Conservation (phyloP, 2,329 filamentous ascomycete genomes). For the Scedosporium boydii region DNA sequence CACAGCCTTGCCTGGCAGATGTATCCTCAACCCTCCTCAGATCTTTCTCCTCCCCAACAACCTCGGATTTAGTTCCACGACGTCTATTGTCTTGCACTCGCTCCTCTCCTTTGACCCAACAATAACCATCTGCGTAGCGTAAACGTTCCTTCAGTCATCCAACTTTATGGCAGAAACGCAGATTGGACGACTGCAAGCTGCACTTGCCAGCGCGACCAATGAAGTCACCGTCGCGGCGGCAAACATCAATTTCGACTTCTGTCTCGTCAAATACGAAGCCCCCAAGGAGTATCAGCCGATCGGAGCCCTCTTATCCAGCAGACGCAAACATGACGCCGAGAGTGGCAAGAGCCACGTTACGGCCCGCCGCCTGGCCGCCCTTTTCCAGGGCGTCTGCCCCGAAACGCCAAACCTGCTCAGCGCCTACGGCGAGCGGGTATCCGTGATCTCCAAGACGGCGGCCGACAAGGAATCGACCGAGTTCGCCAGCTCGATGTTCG, state of each 20-base stretch:
- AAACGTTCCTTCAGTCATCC: neutral
- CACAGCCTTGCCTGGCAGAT: too few relatives aligned
- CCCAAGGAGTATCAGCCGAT: constrained; percentile 20
- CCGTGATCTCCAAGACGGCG: constrained; percentile 16
- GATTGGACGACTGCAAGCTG: neutral
- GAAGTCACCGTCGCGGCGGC: neutral
- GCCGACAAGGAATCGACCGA: neutral
- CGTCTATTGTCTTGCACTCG: too few relatives aligned
- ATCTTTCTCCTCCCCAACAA: too few relatives aligned
- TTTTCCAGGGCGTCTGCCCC: constrained; percentile 25
- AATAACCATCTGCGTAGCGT: neutral
- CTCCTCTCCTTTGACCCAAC: too few relatives aligned
- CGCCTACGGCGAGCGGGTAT: constrained; percentile 23
- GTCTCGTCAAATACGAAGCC: constrained; percentile 27
- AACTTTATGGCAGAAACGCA: neutral
- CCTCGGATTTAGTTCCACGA: too few relatives aligned
- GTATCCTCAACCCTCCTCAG: too few relatives aligned
- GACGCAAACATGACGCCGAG: neutral
- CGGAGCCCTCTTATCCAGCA: neutral
- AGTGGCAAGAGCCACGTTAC: constrained; percentile 12
- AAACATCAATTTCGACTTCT: constrained; percentile 31
- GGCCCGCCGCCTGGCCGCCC: constrained; percentile 25
- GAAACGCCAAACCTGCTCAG: constrained; percentile 20
- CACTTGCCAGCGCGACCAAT: neutral
- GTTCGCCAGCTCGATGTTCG: neutral